A percentile compares a stretch with the other conserved stretches of the same genome.
phyloP scores from a whole-genome alignment of 805 yeast genomes.

The Ogataea neopini region DNA sequence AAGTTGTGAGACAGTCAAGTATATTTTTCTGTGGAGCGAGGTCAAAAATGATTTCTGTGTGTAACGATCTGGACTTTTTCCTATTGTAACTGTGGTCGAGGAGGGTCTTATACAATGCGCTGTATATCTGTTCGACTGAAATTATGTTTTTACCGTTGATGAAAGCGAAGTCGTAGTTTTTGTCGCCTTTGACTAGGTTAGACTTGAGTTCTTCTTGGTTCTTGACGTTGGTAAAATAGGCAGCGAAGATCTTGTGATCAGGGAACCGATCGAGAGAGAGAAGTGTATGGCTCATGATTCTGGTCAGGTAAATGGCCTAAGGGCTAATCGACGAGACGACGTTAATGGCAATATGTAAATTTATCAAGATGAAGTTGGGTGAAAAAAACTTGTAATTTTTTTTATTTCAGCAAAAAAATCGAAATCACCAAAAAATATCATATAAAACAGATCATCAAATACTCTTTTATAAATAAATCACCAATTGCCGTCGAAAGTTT shows the following conservation, averaged over 20 bases:
- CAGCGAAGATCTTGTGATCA: constrained; percentile 22
- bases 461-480: neutral
- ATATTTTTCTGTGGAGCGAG: constrained; percentile 72
- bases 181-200: constrained; percentile 46
- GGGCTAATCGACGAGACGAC: no score
- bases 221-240: constrained; percentile 46
- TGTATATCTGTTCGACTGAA: constrained; percentile 60
- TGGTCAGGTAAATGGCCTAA: no score
- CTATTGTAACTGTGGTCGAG: constrained; percentile 48
- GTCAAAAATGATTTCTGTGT: constrained; percentile 70
- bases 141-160: constrained; percentile 59
- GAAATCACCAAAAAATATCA: neutral
- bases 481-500: no score
- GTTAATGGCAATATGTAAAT: no score
- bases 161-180: constrained; percentile 60
- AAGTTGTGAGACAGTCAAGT: constrained; percentile 66
- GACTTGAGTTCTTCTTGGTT: constrained; percentile 46
- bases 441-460: neutral
- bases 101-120: constrained; percentile 62
- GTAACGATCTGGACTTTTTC: constrained; percentile 63
- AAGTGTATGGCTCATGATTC: constrained; percentile 11
- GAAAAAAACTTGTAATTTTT: neutral
- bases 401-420: neutral
- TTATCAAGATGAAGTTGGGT: neutral
- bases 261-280: constrained; percentile 25